Conservation (phyloP, 371 early-diverging fungal genomes). For the Apophysomyces elegans region DNA sequence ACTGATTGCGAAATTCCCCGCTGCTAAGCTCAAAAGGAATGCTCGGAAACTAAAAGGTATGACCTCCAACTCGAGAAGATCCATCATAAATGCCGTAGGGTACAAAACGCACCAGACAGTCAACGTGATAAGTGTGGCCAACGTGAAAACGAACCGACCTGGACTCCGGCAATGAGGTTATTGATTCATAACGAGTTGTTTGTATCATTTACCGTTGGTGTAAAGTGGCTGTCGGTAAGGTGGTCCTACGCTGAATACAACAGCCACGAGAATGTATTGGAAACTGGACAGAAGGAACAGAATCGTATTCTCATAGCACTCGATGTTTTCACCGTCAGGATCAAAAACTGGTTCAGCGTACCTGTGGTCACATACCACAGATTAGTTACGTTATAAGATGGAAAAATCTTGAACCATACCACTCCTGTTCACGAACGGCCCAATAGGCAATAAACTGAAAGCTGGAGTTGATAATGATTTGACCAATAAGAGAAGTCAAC, state of each 20-base stretch:
- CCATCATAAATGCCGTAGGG: constrained; percentile 46
- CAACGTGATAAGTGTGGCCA: constrained; percentile 49
- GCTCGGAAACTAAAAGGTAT: constrained; percentile 55
- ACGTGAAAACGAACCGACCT: constrained; percentile 63
- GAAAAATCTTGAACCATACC: constrained; percentile 55
- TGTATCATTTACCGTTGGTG: constrained; percentile 67
- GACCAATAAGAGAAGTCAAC: constrained; percentile 87
- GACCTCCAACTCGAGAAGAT: constrained; percentile 60
- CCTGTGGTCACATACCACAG: constrained; percentile 26
- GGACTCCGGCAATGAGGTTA: constrained; percentile 3
- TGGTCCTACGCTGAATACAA: constrained; percentile 93
- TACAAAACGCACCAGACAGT: constrained; percentile 53
- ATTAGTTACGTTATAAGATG: not conserved
- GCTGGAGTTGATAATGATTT: constrained; percentile 76
- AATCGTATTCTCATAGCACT: constrained; percentile 85
- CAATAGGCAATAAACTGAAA: constrained; percentile 81
- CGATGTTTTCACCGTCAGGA: constrained; percentile 73
- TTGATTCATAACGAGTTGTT: not conserved
- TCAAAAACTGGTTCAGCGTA: constrained; percentile 61
- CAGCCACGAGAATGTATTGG: constrained; percentile 90
- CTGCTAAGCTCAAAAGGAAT: constrained; percentile 50
- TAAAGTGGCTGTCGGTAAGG: constrained; percentile 87
- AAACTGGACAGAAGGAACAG: constrained; percentile 89
- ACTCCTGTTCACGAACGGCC: constrained; percentile 71
- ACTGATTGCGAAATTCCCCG: constrained; percentile 49